Evolutionary conservation across 2,329 filamentous ascomycete species (phyloP).

Genomic region (Didymella glomerata): DNA sequence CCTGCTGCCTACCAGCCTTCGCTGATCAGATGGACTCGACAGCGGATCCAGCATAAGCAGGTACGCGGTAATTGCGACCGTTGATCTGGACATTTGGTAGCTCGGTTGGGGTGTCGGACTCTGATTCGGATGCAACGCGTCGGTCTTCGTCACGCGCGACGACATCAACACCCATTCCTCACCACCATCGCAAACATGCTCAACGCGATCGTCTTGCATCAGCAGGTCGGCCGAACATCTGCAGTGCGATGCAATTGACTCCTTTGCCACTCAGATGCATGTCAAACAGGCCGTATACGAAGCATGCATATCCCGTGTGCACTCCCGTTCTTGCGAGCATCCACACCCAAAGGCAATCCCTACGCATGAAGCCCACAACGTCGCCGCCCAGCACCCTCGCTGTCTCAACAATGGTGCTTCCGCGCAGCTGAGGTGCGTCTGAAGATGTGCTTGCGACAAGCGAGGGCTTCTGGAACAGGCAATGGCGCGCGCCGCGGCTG

Average conservation of each 20-base stretch:
- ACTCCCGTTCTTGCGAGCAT: background rate
- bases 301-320: slow-evolving; percentile 1
- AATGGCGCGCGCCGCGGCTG: slow-evolving; percentile 8
- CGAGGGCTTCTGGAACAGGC: slow-evolving; percentile 19
- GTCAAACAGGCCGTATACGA: background rate
- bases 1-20: slow-evolving; percentile 3
- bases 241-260: background rate
- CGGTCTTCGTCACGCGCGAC: slow-evolving; percentile 9
- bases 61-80: slow-evolving; percentile 15
- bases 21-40: slow-evolving; percentile 13
- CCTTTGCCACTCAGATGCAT: slow-evolving; percentile 5
- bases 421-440: slow-evolving; percentile 14
- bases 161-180: slow-evolving; percentile 21
- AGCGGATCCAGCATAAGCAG: slow-evolving; percentile 5
- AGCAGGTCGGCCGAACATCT: slow-evolving; percentile 1
- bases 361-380: slow-evolving; percentile 17
- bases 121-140: background rate
- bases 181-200: slow-evolving; percentile 12
- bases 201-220: slow-evolving; percentile 3
- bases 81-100: slow-evolving; percentile 3
- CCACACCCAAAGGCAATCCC: background rate
- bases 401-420: slow-evolving; percentile 16
- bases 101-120: slow-evolving; percentile 10
- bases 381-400: slow-evolving; percentile 12
- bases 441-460: slow-evolving; percentile 10